Base-by-base conservation (phyloP, 805 yeast genomes). In the Candida fluviatilis region DNA sequence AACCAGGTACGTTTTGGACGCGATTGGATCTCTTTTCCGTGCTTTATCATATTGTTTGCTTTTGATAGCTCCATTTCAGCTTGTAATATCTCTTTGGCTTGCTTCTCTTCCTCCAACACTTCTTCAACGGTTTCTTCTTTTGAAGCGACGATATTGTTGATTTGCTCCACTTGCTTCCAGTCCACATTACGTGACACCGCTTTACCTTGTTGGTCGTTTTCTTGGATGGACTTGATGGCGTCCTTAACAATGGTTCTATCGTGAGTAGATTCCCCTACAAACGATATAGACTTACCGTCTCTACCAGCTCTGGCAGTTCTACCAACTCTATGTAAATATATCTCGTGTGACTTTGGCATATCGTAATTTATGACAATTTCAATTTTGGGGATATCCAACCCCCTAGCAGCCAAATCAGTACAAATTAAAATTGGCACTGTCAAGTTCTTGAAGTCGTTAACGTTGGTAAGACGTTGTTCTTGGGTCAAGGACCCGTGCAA, bases 261-360 rank as follows among this genome's bases (percentile, higher is more conserved):
- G 41, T 73, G 76, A n/a, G 87, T 70, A 0, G 85, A 70, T 58
- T 93, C 99, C 13, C 98, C 97, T 11, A 93, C 99, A 62, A 93
- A 80, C 2, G 97, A 82, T 29, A 93, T 83, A 32, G 97, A 85
- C 40, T 77, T 77, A 75, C 99, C 99, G 38, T 85, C 87, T 64
- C 98, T 79, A 15, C 98, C 98, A 36, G 97, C 99, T 78, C 99
- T 87, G 7, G 99, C 99, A 39, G 98, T 93, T 75, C 99, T 86
- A 65, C 99, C 99, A 43, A 93, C 96, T 72, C 99, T 84, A 66
- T 93, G 99, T 53, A 93, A 71, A 61, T 93, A 93, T 27, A 91
- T 76, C 48, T 93, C 99, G 54, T 85, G 82, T 21, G 85, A 73
- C 60, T 87, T 86, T 36, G 99, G 99, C 95, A 93, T 87, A 57